A percentile compares a stretch with the other conserved stretches of the same genome.
Evolutionary conservation across 2,329 filamentous ascomycete genomes (phyloP).

Genomic region (Aureobasidium sp.): DNA sequence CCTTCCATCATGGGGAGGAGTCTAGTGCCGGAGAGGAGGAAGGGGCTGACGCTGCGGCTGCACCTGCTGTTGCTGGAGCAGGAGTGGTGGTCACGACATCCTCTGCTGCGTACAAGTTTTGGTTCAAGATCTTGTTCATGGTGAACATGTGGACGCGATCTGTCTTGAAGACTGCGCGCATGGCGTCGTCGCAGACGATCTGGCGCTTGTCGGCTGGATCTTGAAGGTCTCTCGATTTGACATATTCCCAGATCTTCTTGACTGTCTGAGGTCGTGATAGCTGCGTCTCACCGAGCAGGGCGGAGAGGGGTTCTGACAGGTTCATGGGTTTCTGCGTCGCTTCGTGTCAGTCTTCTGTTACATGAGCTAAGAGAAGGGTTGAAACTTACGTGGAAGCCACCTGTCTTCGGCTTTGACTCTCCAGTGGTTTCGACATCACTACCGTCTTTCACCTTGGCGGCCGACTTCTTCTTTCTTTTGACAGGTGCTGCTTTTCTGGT

Average conservation of each 20-base stretch:
- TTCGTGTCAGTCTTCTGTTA: neutral
- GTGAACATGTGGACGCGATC: conserved; percentile 96
- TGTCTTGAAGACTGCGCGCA: conserved; percentile 88
- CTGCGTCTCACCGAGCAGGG: conserved; percentile 63
- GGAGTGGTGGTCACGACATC: conserved; percentile 37
- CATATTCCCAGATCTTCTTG: conserved; percentile 93
- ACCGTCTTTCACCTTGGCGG: conserved; percentile 72
- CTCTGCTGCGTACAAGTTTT: conserved; percentile 79
- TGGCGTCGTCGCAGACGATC: conserved; percentile 82
- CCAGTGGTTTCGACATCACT: conserved; percentile 57
- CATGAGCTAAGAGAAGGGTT: neutral
- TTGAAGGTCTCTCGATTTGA: conserved; percentile 80
- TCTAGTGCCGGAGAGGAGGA: neutral
- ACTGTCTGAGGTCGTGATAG: conserved; percentile 91
- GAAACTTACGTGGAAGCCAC: conserved; percentile 71
- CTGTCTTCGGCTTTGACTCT: conserved; percentile 60
- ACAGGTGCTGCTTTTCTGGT: conserved; percentile 46
- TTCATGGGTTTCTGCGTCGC: conserved; percentile 58
- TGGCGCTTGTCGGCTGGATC: conserved; percentile 87
- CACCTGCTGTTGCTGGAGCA: neutral
- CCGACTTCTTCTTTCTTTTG: conserved; percentile 69
- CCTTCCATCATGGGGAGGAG: neutral
- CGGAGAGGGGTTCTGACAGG: conserved; percentile 61
- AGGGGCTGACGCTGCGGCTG: neutral
- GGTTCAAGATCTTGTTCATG: conserved; percentile 93